These are phyloP conservation scores for Rhazya stricta DNA, from an alignment of 257 asterid species.

Conservation along the genomic window DNA sequence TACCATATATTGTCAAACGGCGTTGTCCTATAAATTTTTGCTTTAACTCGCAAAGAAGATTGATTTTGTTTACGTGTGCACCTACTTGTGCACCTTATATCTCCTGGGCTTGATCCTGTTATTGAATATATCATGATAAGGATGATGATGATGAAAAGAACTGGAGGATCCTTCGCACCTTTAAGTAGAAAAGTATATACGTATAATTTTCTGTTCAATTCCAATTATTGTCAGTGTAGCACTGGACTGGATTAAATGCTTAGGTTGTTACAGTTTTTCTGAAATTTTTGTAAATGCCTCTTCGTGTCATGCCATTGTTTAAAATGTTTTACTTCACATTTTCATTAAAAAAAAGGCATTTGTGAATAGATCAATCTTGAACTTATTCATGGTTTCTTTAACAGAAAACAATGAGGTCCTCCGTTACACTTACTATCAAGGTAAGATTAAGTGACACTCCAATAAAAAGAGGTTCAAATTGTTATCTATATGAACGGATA, in stretches of 20 bases:
- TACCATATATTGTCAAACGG: background rate
- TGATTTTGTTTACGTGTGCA: background rate
- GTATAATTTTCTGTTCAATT: background rate
- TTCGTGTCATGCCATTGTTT: background rate
- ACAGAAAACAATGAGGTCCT: too few species aligned
- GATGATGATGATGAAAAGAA: slow-evolving; percentile 9
- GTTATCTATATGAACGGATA: too few species aligned
- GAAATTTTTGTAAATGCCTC: background rate
- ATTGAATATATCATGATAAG: background rate
- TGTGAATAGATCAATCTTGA: too few species aligned
- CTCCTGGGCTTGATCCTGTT: background rate
- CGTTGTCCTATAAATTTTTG: background rate
- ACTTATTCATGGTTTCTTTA: too few species aligned
- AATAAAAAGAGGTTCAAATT: too few species aligned
- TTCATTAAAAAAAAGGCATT: too few species aligned
- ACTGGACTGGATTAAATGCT: background rate
- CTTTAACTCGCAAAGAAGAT: background rate
- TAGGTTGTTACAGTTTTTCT: background rate
- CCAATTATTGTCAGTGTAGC: background rate
- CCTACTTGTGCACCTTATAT: background rate
- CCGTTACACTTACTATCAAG: too few species aligned
- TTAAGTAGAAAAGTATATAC: background rate
- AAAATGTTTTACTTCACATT: background rate
- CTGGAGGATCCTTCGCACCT: background rate
- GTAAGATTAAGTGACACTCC: too few species aligned